Evolutionary conservation across 331 rosid genomes (phyloP).

Genomic region (Pyracantha coccinea): DNA sequence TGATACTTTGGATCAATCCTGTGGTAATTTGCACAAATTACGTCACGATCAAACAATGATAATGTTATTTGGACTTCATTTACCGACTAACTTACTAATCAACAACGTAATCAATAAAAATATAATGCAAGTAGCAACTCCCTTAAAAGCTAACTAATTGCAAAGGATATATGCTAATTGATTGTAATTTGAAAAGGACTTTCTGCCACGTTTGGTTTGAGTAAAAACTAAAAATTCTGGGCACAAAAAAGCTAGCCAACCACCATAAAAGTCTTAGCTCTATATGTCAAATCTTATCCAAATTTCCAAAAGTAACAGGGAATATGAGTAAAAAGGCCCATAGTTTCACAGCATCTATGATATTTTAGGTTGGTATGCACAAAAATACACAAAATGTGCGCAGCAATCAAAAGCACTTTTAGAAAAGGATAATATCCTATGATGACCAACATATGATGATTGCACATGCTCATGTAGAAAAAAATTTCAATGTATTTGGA

Average conservation of each 20-base stretch:
- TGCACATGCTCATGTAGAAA: neutral
- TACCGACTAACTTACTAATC: too few species aligned
- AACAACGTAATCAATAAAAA: too few species aligned
- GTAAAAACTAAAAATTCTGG: neutral
- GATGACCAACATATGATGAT: constrained; percentile 17
- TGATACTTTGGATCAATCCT: constrained; percentile 94
- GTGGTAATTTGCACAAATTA: neutral
- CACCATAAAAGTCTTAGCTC: neutral
- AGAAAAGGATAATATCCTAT: constrained; percentile 19
- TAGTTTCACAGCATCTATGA: neutral
- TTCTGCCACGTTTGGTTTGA: neutral
- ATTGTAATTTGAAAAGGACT: neutral
- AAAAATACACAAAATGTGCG: constrained; percentile 5
- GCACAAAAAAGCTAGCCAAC: neutral
- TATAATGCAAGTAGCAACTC: too few species aligned
- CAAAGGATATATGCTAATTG: neutral
- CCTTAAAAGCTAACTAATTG: neutral
- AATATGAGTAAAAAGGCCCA: constrained; percentile 12
- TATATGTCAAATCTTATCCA: neutral
- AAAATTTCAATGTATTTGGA: too few species aligned
- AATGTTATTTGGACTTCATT: too few species aligned
- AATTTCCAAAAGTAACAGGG: neutral
- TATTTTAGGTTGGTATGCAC: constrained; percentile 10
- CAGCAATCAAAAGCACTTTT: constrained; percentile 32
- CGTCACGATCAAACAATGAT: too few species aligned